Evolutionary conservation across 257 asterid genomes (phyloP).

Genomic region (Plantago elongata): DNA sequence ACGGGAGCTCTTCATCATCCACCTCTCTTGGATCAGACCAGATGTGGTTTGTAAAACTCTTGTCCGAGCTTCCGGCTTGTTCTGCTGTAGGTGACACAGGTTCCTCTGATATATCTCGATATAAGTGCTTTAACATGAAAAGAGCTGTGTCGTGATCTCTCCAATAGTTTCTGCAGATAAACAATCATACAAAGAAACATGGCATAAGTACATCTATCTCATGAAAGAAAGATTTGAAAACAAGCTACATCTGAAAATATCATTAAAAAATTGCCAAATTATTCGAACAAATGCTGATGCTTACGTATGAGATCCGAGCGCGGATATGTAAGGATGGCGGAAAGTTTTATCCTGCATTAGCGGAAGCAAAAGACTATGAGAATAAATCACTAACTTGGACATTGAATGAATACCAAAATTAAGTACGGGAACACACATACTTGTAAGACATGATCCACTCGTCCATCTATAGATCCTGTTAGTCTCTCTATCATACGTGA

Average conservation of each 20-base stretch:
- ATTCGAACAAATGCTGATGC: slow-evolving; percentile 20
- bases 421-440: slow-evolving; percentile 33
- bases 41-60: slow-evolving; percentile 18
- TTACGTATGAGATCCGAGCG: slow-evolving; percentile 90
- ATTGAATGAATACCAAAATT: not conserved
- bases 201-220: not conserved
- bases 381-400: not conserved
- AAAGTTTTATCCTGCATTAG: slow-evolving; percentile 85
- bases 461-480: slow-evolving; percentile 68
- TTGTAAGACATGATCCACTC: slow-evolving; percentile 86
- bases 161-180: slow-evolving; percentile 77
- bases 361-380: slow-evolving; percentile 5
- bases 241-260: not conserved
- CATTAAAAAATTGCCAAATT: not conserved
- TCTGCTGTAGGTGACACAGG: slow-evolving; percentile 31
- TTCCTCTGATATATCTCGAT: slow-evolving; percentile 65
- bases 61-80: slow-evolving; percentile 33
- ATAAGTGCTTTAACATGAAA: slow-evolving; percentile 84
- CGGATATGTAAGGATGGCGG: slow-evolving; percentile 88
- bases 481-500: slow-evolving; percentile 78
- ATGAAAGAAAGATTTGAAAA: not conserved
- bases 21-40: slow-evolving; percentile 59
- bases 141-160: slow-evolving; percentile 89
- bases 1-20: slow-evolving; percentile 67
- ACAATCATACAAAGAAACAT: slow-evolving; percentile 2